These are phyloP conservation scores for Cryptomeria japonica DNA, from an alignment of 75 land plant genomes.

Conservation along the genomic window DNA sequence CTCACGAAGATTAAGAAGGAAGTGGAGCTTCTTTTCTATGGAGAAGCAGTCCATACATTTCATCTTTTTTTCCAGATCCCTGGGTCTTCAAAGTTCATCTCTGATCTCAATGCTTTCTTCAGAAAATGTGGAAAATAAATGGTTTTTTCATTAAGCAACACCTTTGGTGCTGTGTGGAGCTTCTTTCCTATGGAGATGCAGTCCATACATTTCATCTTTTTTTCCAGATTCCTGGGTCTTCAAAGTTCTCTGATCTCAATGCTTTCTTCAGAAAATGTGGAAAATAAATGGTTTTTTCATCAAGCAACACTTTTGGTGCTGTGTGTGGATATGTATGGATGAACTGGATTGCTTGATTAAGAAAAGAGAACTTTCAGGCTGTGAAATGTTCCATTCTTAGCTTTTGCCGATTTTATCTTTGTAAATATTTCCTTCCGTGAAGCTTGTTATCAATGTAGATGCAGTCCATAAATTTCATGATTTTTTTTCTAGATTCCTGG, in stretches of 20 bases:
- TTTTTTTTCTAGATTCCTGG: too few relatives aligned
- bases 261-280: background rate
- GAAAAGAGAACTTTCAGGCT: too few relatives aligned
- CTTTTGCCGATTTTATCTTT: too few relatives aligned
- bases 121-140: background rate
- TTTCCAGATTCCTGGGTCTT: conserved; percentile 3
- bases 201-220: conserved; percentile 62
- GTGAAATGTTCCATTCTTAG: too few relatives aligned
- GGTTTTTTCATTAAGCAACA: background rate
- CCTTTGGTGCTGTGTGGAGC: background rate
- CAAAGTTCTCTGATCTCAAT: background rate
- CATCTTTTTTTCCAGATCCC: conserved; percentile 30
- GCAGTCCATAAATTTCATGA: too few relatives aligned
- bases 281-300: background rate
- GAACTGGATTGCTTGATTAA: background rate
- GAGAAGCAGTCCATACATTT: conserved; percentile 55
- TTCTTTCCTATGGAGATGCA: conserved; percentile 40
- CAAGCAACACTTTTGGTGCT: background rate
- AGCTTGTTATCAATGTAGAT: too few relatives aligned
- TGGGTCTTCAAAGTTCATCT: background rate
- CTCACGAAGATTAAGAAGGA: conserved; percentile 30
- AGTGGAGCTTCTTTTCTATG: conserved; percentile 37
- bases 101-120: background rate
- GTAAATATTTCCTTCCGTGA: too few relatives aligned
- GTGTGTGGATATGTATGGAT: background rate